Base-by-base conservation (phyloP, 1,284 basidiomycete genomes). In the Pascua guehoae region DNA sequence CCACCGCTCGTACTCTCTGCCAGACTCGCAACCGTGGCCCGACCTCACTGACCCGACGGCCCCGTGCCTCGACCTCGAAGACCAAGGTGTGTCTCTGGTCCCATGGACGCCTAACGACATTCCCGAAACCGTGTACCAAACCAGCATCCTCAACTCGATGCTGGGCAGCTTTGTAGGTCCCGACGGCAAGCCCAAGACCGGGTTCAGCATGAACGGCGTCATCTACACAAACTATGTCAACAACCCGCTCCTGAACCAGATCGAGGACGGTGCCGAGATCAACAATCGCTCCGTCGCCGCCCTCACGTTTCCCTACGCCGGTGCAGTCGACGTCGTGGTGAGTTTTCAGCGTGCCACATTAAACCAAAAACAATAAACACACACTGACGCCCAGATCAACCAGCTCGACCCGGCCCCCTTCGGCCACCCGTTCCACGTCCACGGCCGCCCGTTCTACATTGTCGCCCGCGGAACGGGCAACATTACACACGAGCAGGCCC, bases 391-490 rank as follows among this genome's bases (percentile, higher is more conserved):
- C 38, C 59, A 68, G 41, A 64, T 79, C 58, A 75, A 75, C 65
- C 77, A 78, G 61, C 47, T 69, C 10, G 74, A 74, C 49, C 46
- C 38, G 0, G 58, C 56, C 12, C n/a, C 18, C 17, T 18, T 50
- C 16, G 59, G 70, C 10, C 77, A 78, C 57, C 76, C 77, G 1
- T 72, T 66, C 56, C 72, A 74, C 55, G 55, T 72, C 12, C 71
- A 71, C 61, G 65, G 62, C 8, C 48, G 55, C 40, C 47, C 52
- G 10, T 66, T 70, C 56, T 62, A 62, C 46, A 58, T 79, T 47
- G 58, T 78, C 41, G 74, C 58, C 1, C 58, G 71, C 16, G 77
- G 77, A 0, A 2, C 18, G 1, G 77, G 76, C 2, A 66, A 64
- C 2, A 44, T 54, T 1, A 1, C 66, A 61, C 36, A 37, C 46